These are phyloP conservation scores for Tilletia indica DNA, from an alignment of 1,284 basidiomycete genomes.

Conservation along the genomic window DNA sequence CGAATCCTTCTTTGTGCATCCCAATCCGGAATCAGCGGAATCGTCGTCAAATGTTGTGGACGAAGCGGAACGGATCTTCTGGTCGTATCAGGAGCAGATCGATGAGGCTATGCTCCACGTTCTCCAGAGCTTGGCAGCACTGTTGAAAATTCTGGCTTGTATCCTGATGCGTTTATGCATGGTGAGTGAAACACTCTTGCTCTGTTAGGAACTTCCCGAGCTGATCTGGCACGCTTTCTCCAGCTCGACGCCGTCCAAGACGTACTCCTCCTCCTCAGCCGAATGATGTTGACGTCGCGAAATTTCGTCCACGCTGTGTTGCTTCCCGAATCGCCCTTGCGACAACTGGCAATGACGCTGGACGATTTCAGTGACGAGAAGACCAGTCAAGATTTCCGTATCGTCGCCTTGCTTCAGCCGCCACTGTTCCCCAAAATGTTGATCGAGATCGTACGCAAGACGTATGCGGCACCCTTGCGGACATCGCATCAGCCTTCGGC, in stretches of 20 bases:
- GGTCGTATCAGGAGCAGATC: conserved; percentile 15
- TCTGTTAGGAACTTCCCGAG: not conserved
- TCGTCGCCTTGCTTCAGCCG: not conserved
- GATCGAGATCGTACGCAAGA: conserved; percentile 9
- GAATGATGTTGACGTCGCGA: not conserved
- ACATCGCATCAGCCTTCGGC: not conserved
- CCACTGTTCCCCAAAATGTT: conserved; percentile 4
- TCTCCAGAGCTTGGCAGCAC: conserved; percentile 3
- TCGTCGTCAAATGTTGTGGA: not conserved
- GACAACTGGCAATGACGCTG: not conserved
- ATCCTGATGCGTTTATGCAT: conserved; percentile 7
- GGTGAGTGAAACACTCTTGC: not conserved
- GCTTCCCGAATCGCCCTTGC: not conserved
- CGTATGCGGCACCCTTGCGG: conserved; percentile 6
- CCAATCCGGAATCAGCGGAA: not conserved
- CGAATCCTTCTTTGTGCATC: conserved; percentile 12
- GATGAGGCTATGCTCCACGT: conserved; percentile 15
- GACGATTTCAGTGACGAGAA: not conserved
- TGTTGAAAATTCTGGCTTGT: not conserved
- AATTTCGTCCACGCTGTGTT: conserved; percentile 10
- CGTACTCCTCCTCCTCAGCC: not conserved
- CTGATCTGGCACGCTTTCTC: no score
- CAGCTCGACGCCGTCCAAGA: conserved; percentile 6
- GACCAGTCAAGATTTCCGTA: not conserved
- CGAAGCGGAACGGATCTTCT: conserved; percentile 7